phyloP scores from a whole-genome alignment of 2,329 filamentous ascomycete species.

The Raffaelea ambrosiae region DNA sequence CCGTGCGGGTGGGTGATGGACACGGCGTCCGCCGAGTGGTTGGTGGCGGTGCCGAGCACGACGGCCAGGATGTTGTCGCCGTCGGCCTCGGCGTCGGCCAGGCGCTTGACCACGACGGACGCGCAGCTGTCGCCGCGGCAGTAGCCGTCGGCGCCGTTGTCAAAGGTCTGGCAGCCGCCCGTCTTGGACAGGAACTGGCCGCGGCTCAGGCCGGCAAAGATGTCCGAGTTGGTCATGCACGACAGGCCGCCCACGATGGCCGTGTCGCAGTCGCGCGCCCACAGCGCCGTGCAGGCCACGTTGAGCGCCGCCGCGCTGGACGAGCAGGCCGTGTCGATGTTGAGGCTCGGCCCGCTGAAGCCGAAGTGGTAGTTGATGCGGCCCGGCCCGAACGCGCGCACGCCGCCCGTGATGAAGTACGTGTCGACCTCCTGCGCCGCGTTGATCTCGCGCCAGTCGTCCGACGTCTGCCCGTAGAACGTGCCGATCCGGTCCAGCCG shows the following conservation, averaged over 20 bases:
- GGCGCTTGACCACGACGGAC: slow-evolving; percentile 67
- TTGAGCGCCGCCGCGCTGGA: slow-evolving; percentile 66
- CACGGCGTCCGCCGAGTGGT: slow-evolving; percentile 72
- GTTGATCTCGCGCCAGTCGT: slow-evolving; percentile 72
- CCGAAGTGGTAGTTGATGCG: slow-evolving; percentile 72
- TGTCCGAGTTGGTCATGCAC: slow-evolving; percentile 72
- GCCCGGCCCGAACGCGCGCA: slow-evolving; percentile 36
- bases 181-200: slow-evolving; percentile 72
- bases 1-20: slow-evolving; percentile 81
- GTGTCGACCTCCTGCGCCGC: slow-evolving; percentile 61
- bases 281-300: slow-evolving; percentile 62
- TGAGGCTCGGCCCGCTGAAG: slow-evolving; percentile 64
- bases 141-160: slow-evolving; percentile 73
- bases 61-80: slow-evolving; percentile 71
- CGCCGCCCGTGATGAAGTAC: slow-evolving; percentile 36
- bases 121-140: slow-evolving; percentile 68
- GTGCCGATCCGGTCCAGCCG: slow-evolving; percentile 56
- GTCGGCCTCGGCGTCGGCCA: slow-evolving; percentile 69
- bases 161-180: slow-evolving; percentile 71
- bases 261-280: slow-evolving; percentile 70
- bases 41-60: slow-evolving; percentile 66
- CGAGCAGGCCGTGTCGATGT: slow-evolving; percentile 71
- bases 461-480: slow-evolving; percentile 67
- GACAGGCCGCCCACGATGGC: slow-evolving; percentile 73
- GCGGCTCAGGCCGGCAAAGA: slow-evolving; percentile 66